Percentiles rank a stretch among this genome's conserved stretches.
Conservation (phyloP, 1,284 basidiomycete species). For the Wolfiporia cocos region DNA sequence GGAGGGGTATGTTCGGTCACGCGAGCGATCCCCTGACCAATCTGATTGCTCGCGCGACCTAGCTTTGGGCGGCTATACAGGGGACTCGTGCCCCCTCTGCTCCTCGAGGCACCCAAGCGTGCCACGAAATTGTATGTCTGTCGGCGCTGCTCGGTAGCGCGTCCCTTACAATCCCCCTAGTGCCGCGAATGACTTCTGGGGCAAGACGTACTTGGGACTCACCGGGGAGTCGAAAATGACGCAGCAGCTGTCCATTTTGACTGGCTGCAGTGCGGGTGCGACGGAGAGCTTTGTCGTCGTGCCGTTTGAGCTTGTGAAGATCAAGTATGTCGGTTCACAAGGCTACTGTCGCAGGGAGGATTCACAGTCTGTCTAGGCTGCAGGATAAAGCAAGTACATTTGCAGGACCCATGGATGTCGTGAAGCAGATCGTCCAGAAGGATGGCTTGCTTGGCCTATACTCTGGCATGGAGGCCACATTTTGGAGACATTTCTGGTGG, state of each 20-base stretch:
- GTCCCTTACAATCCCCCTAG: slow-evolving; percentile 33
- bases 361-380: slow-evolving; percentile 43
- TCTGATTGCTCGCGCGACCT: slow-evolving; percentile 6
- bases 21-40: not conserved
- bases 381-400: slow-evolving; percentile 91
- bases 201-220: slow-evolving; percentile 59
- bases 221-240: slow-evolving; percentile 83
- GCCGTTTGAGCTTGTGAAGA: slow-evolving; percentile 97
- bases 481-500: slow-evolving; percentile 91
- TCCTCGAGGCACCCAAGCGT: slow-evolving; percentile 97
- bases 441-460: slow-evolving; percentile 84
- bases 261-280: slow-evolving; percentile 91
- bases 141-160: slow-evolving; percentile 2
- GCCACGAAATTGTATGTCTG: slow-evolving; percentile 88
- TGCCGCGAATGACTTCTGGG: slow-evolving; percentile 93
- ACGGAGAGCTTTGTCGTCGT: slow-evolving; percentile 93
- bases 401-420: slow-evolving; percentile 88
- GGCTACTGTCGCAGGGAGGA: not conserved
- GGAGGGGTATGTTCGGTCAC: slow-evolving; percentile 64
- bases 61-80: slow-evolving; percentile 86
- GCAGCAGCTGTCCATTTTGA: slow-evolving; percentile 80
- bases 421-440: slow-evolving; percentile 70
- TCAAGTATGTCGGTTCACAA: slow-evolving; percentile 46
- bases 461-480: slow-evolving; percentile 91
- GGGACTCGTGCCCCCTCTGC: slow-evolving; percentile 89